phyloP scores from a whole-genome alignment of 345 rosid species.

The Aquilaria sinensis region DNA sequence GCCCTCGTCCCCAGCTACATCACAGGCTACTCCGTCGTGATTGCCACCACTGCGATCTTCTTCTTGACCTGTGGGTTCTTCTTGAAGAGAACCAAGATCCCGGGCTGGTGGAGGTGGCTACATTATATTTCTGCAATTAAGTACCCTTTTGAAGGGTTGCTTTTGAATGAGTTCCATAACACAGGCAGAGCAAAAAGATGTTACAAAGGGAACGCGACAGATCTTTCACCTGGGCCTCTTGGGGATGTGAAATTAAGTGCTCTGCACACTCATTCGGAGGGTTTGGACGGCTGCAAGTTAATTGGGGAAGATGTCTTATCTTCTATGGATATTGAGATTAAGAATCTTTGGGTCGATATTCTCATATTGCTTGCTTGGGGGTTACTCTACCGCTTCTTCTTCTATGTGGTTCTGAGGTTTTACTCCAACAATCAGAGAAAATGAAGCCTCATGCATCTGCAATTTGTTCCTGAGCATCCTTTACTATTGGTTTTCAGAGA shows the following conservation, averaged over 20 bases:
- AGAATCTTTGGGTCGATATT: constrained; percentile 40
- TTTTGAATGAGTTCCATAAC: constrained; percentile 44
- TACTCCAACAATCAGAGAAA: constrained; percentile 52
- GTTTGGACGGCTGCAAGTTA: constrained; percentile 16
- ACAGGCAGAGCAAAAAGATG: constrained; percentile 12
- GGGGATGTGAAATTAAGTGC: constrained; percentile 27
- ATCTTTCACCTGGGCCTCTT: constrained; percentile 53
- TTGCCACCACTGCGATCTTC: constrained; percentile 62
- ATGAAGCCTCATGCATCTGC: constrained; percentile 6
- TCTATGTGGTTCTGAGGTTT: constrained; percentile 48
- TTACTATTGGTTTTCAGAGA: too few relatives aligned
- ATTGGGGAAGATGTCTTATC: constrained; percentile 45
- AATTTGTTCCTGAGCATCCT: too few relatives aligned
- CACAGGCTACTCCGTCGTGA: constrained; percentile 57
- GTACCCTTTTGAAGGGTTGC: constrained; percentile 58
- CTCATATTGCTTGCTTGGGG: constrained; percentile 60
- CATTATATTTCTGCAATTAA: constrained; percentile 61
- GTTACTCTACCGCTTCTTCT: constrained; percentile 44
- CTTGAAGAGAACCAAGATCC: constrained; percentile 38
- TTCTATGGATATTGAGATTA: constrained; percentile 37
- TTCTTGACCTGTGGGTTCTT: constrained; percentile 63
- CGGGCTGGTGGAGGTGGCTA: constrained; percentile 51
- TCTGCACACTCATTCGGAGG: constrained; percentile 8
- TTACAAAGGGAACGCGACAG: constrained; percentile 19
- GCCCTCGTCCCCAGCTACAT: constrained; percentile 61